A percentile compares a stretch with the other conserved stretches of the same genome.
These are phyloP conservation scores for Harringtonia aguacate DNA, from an alignment of 2,329 filamentous ascomycete species.

Conservation along the genomic window DNA sequence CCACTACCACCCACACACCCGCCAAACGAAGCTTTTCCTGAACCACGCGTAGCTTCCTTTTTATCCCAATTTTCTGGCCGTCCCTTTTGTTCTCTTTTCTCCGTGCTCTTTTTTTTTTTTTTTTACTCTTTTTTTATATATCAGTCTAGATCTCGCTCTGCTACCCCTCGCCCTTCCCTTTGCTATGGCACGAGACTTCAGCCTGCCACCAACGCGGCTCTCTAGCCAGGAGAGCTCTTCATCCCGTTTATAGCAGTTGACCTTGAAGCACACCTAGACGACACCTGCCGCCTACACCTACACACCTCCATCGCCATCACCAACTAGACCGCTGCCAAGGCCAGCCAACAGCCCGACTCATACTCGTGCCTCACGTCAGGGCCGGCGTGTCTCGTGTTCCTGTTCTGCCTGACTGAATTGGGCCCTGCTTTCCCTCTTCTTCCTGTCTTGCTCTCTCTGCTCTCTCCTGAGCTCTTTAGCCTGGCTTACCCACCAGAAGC, in stretches of 20 bases:
- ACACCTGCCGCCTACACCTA: background rate
- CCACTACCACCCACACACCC: slow-evolving; percentile 3
- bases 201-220: slow-evolving; percentile 20
- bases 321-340: too few species aligned
- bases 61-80: background rate
- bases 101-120: slow-evolving; percentile 3
- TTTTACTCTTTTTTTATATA: slow-evolving; percentile 8
- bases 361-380: too few species aligned
- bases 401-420: too few species aligned
- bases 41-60: slow-evolving; percentile 11
- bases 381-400: too few species aligned
- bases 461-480: too few species aligned
- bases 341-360: too few species aligned
- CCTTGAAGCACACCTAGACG: too few species aligned
- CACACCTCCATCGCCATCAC: background rate
- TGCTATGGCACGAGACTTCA: slow-evolving; percentile 30
- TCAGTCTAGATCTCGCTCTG: slow-evolving; percentile 12
- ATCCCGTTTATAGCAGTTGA: too few species aligned
- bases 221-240: slow-evolving; percentile 24
- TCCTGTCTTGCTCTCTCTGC: too few species aligned
- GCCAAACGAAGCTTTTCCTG: slow-evolving; percentile 8
- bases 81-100: slow-evolving; percentile 2
- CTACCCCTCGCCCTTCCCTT: slow-evolving; percentile 20
- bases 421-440: too few species aligned
- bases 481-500: too few species aligned